Evolutionary conservation across 208 protist species (phyloP), one percentile per base, ranked within the genome.

Genomic region (Leishmania aethiopica): DNA sequence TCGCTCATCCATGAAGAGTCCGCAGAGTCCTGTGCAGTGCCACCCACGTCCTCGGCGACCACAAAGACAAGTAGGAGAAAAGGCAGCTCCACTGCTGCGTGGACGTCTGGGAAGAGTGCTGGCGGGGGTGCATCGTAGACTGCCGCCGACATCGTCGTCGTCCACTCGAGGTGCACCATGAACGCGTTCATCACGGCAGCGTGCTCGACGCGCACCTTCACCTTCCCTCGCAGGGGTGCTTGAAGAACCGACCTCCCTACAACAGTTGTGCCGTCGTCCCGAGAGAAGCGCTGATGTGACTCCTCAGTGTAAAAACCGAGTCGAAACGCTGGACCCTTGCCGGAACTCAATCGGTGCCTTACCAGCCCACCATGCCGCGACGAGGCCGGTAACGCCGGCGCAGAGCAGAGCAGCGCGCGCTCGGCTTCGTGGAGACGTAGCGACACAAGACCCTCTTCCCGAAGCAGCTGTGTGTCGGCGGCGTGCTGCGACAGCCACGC

Each of bases 1-100:
- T 25, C 32, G 74, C 74, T 62, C 28, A 32, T 66, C 25, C 28
- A 42, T 6, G 32, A 66, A 45, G 74, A 78, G 11, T 15, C 51
- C 3, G n/a, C 35, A 78, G 74, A 78, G 53, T 78, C 35, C 1
- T 45, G 57, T 17, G n/a, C n/a, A 32, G 17, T 42, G 51, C 73
- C 32, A 15, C 15, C 13, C 73, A 22, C 53, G 32, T 32, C 40
- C 28, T 57, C 53, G 25, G 10, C 51, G 51, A 86, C 7, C 25
- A 86, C 78, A 42, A 86, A 86, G 22, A 86, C 82, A 10, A 86
- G 42, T 0, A 86, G 74, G 47, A 86, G 35, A 69, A 86, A 79
- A 0, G 82, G 82, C 37, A 86, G 73, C 73, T 86, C 82, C 4
- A 85, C 72, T 47, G 55, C 15, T 11, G 57, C 37, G 40, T 75